phyloP scores from a whole-genome alignment of 2,329 filamentous ascomycete genomes.

The Verticillium albo-atrum region DNA sequence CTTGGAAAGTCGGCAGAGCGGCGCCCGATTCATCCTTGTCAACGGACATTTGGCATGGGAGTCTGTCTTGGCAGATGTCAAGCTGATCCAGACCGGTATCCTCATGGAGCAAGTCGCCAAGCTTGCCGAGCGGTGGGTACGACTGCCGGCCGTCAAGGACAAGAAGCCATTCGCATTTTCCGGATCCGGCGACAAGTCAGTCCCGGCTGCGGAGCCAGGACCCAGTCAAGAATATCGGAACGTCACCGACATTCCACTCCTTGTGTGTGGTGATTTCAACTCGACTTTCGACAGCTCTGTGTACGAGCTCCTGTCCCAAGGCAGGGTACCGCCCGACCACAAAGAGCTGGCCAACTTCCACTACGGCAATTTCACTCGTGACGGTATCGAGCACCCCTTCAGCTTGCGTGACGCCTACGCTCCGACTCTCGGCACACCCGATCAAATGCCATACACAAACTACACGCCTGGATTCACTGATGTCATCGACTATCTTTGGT shows the following conservation, averaged over 20 bases:
- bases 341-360: slow-evolving; percentile 73
- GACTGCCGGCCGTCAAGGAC: slow-evolving; percentile 75
- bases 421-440: slow-evolving; percentile 73
- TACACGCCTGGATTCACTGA: slow-evolving; percentile 92
- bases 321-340: slow-evolving; percentile 73
- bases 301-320: slow-evolving; percentile 82
- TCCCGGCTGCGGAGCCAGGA: slow-evolving; percentile 58
- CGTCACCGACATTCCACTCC: slow-evolving; percentile 81
- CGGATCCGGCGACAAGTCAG: slow-evolving; percentile 32
- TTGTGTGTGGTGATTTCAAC: slow-evolving; percentile 96
- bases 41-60: slow-evolving; percentile 98
- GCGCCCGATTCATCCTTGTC: slow-evolving; percentile 85
- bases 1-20: slow-evolving; percentile 86
- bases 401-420: slow-evolving; percentile 87
- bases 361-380: slow-evolving; percentile 88
- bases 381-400: slow-evolving; percentile 93
- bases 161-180: slow-evolving; percentile 57
- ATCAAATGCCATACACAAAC: slow-evolving; percentile 90
- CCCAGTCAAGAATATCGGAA: slow-evolving; percentile 84
- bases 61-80: slow-evolving; percentile 84
- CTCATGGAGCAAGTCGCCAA: slow-evolving; percentile 89
- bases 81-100: slow-evolving; percentile 92
- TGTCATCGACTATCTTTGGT: slow-evolving; percentile 97
- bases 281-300: slow-evolving; percentile 83
- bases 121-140: slow-evolving; percentile 78